Base-by-base conservation (phyloP, 2,329 filamentous ascomycete genomes). In the Acephala macrosclerotiorum region DNA sequence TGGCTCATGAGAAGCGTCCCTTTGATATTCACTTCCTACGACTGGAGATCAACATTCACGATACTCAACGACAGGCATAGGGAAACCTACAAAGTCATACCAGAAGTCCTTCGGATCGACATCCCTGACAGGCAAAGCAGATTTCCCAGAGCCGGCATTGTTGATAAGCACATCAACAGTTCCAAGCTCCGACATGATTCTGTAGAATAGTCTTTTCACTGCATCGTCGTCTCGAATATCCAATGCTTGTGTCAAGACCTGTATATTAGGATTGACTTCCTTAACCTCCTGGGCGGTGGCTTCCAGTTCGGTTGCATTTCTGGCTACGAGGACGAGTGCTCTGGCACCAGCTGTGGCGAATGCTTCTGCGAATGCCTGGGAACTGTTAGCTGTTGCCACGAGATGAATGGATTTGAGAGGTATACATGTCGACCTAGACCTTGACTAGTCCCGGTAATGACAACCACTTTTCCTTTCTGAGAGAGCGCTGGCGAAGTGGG, bases 151-250 rank as follows among this genome's bases (percentile, higher is more conserved):
- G 2, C 49, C 64, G 35, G 69, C 65, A 59, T 71, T 70, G 36
- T 68, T 70, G 18, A 68, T 40, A n/a, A 89, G 77, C n/a, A 87
- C 77, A 74, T 89, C 86, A n/a, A 86, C 73, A 18, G 78, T 77
- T 35, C 80, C 80, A 67, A 83, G 84, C 61, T 59, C 55, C 26
- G 29, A 26, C 29, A 65, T 64, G n/a, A 70, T 60, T 25, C 77
- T 57, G 22, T 33, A 38, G 35, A 57, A 72, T 14, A 66, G 40
- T 5, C n/a, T 62, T 14, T 64, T 40, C 64, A 64, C 69, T 45
- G 42, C 25, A 7, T 18, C 36, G 38, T 65, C 36, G 29, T 75
- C 65, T 7, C 72, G 61, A 18, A 80, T 68, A 62, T 80, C 78
- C 2, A 72, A 66, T 0, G 72, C 45, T 2, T 75, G 64, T 3